Evolutionary conservation across 805 yeast genomes (phyloP).

Genomic region (Candida orba): DNA sequence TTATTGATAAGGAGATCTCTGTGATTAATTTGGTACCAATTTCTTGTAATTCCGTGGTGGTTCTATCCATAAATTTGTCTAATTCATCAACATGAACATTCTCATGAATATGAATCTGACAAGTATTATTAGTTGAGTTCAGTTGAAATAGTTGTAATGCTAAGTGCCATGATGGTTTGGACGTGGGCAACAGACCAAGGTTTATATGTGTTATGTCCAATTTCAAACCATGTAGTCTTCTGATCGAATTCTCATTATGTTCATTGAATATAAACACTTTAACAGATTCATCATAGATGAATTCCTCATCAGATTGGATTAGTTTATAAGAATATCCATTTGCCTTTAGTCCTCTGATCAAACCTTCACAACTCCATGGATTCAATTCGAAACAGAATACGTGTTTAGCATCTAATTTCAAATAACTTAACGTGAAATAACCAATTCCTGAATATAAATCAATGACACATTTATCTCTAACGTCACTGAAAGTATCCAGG

Average conservation of each 20-base stretch:
- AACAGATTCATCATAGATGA: conserved; percentile 20
- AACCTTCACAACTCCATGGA: conserved; percentile 77
- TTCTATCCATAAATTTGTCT: conserved; percentile 12
- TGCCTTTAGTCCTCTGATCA: conserved; percentile 43
- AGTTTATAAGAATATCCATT: conserved; percentile 36
- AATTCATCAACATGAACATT: conserved; percentile 48
- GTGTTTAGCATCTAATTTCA: conserved; percentile 42
- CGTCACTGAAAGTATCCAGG: conserved; percentile 32
- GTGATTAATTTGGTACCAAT: conserved; percentile 1
- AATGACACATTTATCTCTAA: conserved; percentile 39
- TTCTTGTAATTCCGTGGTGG: conserved; percentile 1
- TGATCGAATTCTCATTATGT: conserved; percentile 45
- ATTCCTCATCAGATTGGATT: conserved; percentile 28
- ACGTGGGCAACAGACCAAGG: conserved; percentile 71
- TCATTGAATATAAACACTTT: conserved; percentile 47
- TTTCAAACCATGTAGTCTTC: conserved; percentile 30
- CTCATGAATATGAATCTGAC: conserved; percentile 63
- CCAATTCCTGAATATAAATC: conserved; percentile 86
- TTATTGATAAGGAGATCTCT: not conserved
- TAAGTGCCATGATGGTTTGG: conserved; percentile 52
- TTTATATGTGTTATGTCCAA: conserved; percentile 50
- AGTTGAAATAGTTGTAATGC: conserved; percentile 26
- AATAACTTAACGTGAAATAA: conserved; percentile 67
- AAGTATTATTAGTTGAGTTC: conserved; percentile 1
- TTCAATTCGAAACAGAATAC: conserved; percentile 78